Conservation (phyloP, 2,329 filamentous ascomycete genomes). For the Paecilomyces sp. region DNA sequence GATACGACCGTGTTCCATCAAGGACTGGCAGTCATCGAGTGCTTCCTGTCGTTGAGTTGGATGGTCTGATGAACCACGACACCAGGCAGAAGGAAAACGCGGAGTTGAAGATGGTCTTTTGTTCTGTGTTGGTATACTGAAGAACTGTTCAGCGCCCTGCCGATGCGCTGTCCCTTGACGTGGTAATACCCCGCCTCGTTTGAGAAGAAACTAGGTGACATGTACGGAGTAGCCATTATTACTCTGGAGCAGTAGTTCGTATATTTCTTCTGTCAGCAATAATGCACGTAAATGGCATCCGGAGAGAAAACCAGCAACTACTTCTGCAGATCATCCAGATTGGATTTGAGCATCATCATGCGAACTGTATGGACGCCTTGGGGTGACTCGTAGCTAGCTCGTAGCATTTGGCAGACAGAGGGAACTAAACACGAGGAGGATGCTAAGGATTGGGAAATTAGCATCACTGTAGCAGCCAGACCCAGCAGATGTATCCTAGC, state of each 20-base stretch:
- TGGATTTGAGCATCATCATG: background rate
- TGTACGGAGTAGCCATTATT: background rate
- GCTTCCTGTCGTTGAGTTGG: background rate
- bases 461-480: background rate
- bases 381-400: background rate
- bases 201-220: background rate
- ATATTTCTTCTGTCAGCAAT: background rate
- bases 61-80: background rate
- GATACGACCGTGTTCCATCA: background rate
- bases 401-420: background rate
- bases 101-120: background rate
- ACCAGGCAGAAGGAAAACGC: background rate
- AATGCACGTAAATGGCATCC: background rate
- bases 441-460: background rate
- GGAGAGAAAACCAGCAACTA: background rate
- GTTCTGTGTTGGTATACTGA: background rate
- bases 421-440: background rate
- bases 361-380: background rate
- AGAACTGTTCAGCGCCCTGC: background rate
- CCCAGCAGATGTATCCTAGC: background rate
- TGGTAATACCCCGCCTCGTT: background rate
- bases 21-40: background rate
- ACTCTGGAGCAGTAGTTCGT: background rate
- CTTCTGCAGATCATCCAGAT: background rate
- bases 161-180: background rate